phyloP scores from a whole-genome alignment of 2,329 filamentous ascomycete species.

The Lasiodiplodia hormozganensis region DNA sequence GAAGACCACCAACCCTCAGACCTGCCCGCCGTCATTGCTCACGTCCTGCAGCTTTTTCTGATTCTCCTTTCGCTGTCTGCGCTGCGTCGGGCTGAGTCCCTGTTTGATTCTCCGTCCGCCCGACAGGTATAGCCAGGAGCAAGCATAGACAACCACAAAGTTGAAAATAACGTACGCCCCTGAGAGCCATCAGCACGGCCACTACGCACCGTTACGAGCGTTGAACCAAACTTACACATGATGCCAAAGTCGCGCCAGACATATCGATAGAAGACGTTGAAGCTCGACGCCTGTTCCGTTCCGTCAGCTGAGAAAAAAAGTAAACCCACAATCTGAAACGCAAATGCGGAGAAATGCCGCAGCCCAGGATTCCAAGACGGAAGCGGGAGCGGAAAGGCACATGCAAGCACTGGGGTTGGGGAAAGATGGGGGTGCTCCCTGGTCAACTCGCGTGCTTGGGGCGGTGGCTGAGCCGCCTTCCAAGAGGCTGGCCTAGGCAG shows the following conservation, averaged over 20 bases:
- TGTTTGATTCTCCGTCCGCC: constrained; percentile 46
- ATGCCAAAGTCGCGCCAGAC: constrained; percentile 73
- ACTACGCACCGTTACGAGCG: constrained; percentile 17
- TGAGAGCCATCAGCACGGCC: background rate
- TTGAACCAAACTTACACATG: constrained; percentile 52
- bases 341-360: constrained; percentile 1
- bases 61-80: constrained; percentile 17
- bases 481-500: background rate
- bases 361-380: background rate
- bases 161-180: constrained; percentile 69
- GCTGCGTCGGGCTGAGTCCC: constrained; percentile 11
- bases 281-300: constrained; percentile 44
- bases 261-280: constrained; percentile 66
- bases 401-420: constrained; percentile 6
- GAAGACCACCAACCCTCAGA: background rate
- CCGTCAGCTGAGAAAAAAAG: constrained; percentile 6
- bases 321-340: background rate
- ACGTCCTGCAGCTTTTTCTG: background rate
- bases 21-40: constrained; percentile 13
- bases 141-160: constrained; percentile 60
- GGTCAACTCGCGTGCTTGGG: background rate
- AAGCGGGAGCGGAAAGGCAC: constrained; percentile 12
- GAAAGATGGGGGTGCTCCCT: constrained; percentile 6
- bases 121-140: constrained; percentile 63
- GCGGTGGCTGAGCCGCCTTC: constrained; percentile 18